Base-by-base conservation (phyloP, 768 basidiomycete species). In the Suillus placidus region DNA sequence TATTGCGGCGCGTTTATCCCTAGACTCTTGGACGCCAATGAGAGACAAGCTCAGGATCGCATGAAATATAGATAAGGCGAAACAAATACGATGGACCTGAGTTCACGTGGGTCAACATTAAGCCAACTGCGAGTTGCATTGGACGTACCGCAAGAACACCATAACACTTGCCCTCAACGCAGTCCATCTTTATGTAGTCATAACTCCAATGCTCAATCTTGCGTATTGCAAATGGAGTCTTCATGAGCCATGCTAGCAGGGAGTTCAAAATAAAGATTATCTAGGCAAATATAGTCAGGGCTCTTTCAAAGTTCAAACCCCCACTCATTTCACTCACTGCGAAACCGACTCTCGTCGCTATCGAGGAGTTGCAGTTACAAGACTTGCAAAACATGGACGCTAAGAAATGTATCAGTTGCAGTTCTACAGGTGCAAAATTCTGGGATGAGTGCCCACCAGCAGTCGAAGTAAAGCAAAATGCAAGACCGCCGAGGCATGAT, bases 141-240 rank as follows among this genome's bases (percentile, higher is more conserved):
- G 42, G 4, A 83, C 91, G 63, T 70, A 97, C 96, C 16, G 96
- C 97, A 51, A 99, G 85, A 2, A 99, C 91, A 43, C 97, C 97
- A 71, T 99, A 99, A 72, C 97, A 99, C 74, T 95, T 94, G 37
- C 92, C 95, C 47, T 87, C 91, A 20, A 85, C 88, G 70, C 97
- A 99, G 60, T 95, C 91, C 94, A 99, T 96, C 87, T 98, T 97
- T 75, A 98, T 92, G 76, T 98, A 99, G 71, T 97, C 96, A 74
- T 94, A 93, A 70, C 91, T 95, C 86, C 93, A 91, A 74, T 95
- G 91, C 80, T 95, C 89, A 51, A 99, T 90, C 62, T 89, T 89
- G 69, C 88, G 85, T 67, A 96, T 93, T 47, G 92, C 92, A 55
- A 92, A 83, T 66, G 92, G 90, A 18, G 94, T 94, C 79, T 95